Evolutionary conservation across 305 asterid species (phyloP).

Genomic region (Fraxinus sp.): DNA sequence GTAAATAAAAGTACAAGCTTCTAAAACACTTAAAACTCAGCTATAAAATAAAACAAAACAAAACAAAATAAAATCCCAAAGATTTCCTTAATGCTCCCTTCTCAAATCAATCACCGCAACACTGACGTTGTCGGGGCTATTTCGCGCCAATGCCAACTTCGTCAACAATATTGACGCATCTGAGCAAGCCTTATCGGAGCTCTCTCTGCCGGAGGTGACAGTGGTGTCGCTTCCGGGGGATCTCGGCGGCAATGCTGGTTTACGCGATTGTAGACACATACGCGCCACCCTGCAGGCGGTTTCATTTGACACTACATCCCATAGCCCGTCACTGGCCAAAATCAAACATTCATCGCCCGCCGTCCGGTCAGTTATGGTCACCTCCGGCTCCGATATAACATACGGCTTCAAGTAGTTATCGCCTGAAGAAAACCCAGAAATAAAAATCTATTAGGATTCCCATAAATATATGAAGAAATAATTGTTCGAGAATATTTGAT

Average conservation of each 20-base stretch:
- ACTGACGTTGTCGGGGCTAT: conserved; percentile 74
- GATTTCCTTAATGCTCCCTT: conserved; percentile 17
- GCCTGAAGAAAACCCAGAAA: conserved; percentile 33
- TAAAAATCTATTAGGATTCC: not conserved
- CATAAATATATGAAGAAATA: not conserved
- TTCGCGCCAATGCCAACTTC: conserved; percentile 84
- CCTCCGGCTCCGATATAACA: conserved; percentile 84
- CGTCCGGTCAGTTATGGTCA: conserved; percentile 59
- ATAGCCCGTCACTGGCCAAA: conserved; percentile 74
- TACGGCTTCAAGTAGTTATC: conserved; percentile 83
- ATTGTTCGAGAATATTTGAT: not conserved
- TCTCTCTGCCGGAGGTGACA: conserved; percentile 43
- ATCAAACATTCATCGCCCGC: conserved; percentile 72
- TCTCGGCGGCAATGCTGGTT: conserved; percentile 42
- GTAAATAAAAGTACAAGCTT: not conserved
- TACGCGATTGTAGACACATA: conserved; percentile 63
- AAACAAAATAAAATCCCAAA: not conserved
- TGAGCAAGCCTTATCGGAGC: conserved; percentile 70
- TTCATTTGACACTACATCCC: conserved; percentile 89
- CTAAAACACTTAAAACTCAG: not conserved
- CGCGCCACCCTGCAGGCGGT: conserved; percentile 91
- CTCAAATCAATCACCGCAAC: conserved; percentile 84
- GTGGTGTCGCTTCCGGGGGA: conserved; percentile 43
- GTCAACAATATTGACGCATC: conserved; percentile 86
- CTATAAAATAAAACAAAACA: no score